Conservation (phyloP, 257 asterid genomes). For the Solanum verrucosum region DNA sequence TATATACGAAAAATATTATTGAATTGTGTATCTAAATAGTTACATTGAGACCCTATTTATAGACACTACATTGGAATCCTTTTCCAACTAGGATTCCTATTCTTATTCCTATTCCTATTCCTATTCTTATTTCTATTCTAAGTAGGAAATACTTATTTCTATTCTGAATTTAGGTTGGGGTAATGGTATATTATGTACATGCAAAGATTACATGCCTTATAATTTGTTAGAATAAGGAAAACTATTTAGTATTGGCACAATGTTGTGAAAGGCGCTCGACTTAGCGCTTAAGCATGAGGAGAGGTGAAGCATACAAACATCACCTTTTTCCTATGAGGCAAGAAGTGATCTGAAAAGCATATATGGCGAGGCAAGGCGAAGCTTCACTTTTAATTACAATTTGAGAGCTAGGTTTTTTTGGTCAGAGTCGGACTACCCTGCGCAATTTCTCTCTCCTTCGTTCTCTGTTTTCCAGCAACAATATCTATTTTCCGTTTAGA, state of each 20-base stretch:
- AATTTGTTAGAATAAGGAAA: not conserved
- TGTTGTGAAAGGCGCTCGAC: not conserved
- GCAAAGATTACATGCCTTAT: not conserved
- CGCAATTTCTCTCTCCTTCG: not conserved
- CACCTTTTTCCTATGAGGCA: not conserved
- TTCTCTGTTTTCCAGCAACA: not conserved
- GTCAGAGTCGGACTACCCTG: not conserved
- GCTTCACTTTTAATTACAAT: not conserved
- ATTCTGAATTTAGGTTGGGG: not conserved
- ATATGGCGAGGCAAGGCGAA: not conserved
- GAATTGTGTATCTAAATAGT: too few species aligned
- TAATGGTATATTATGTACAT: not conserved
- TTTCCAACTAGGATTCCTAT: too few species aligned
- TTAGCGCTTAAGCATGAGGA: not conserved
- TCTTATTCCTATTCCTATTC: too few species aligned
- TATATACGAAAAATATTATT: too few species aligned
- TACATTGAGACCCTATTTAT: too few species aligned
- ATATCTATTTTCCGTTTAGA: not conserved
- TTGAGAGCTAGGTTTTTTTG: not conserved
- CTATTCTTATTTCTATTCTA: too few species aligned
- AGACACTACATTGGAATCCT: too few species aligned
- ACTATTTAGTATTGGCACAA: not conserved
- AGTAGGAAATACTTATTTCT: too few species aligned
- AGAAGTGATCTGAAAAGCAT: not conserved
- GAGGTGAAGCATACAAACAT: not conserved